phyloP scores from a whole-genome alignment of 345 rosid species.

The Lagerstroemia speciosa region DNA sequence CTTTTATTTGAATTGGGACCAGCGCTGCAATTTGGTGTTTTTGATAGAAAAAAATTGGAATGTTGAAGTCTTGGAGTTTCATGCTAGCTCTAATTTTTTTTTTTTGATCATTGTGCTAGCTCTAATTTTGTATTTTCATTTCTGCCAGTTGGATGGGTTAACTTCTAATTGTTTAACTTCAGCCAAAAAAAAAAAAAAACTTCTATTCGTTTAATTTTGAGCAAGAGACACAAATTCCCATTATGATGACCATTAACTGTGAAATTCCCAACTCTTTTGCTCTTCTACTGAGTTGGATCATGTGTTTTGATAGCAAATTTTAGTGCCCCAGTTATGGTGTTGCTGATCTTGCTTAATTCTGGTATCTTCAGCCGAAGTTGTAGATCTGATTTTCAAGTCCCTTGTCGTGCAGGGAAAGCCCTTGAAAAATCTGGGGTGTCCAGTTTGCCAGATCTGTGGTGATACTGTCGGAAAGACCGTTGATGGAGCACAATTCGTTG shows the following conservation, averaged over 20 bases:
- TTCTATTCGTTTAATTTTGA: no score
- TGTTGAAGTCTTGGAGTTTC: not conserved
- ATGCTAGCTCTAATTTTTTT: not conserved
- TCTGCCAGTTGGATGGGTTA: no score
- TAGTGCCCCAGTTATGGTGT: not conserved
- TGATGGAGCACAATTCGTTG: slow-evolving; percentile 65
- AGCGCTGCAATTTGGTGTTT: no score
- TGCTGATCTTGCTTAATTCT: not conserved
- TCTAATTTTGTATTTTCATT: no score
- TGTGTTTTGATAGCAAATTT: not conserved
- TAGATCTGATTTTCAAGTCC: not conserved
- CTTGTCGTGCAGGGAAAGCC: slow-evolving; percentile 46
- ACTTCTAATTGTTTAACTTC: no score
- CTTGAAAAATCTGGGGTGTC: slow-evolving; percentile 46
- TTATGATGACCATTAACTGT: no score
- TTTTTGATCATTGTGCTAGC: not conserved
- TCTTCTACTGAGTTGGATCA: not conserved
- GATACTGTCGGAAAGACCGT: slow-evolving; percentile 60
- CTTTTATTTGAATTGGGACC: no score
- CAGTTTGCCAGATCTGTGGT: slow-evolving; percentile 79
- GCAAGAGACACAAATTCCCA: no score
- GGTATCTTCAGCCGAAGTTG: slow-evolving; percentile 9
- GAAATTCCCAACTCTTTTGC: no score
- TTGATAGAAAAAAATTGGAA: no score
- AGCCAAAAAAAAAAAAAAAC: no score